Base-by-base conservation (phyloP, 441 rosid species). In the Corymbia citriodora region DNA sequence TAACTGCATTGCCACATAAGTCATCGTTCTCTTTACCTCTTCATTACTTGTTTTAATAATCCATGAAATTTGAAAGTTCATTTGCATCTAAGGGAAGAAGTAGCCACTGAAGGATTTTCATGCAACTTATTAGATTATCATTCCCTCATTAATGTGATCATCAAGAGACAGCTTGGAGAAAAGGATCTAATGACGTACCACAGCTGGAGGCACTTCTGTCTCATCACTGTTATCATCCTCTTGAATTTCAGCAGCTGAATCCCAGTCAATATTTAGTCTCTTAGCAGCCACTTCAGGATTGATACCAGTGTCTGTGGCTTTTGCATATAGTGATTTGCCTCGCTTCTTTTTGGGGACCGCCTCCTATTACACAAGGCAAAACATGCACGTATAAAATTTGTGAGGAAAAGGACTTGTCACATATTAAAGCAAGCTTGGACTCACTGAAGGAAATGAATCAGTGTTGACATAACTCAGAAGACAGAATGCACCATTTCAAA, bases 191-290 rank as follows among this genome's bases (percentile, higher is more conserved):
- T 91, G 93, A 93, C 99, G 45, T 93, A 97, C 99, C 99, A 97
- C 90, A 90, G 91, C 96, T 90, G 96, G 54, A 65, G 96, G 97
- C n/a, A 97, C 96, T 90, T 96, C 97, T 81, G 94, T 87, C 52
- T 95, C 97, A 88, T 96, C 95, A 36, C 88, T 92, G 16, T n/a
- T 90, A 52, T 93, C 96, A 52, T 89, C 93, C 36, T 95, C 97
- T 89, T 96, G 97, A 90, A 96, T 96, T 89, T 97, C 96, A 91
- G 99, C 99, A 88, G 99, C 99, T 92, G 99, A 93, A 94, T 98
- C 99, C 98, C 99, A 98, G 55, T 97, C 99, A 61, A 98, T 31
- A 65, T 98, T 96, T 91, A 98, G 93, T 96, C 98, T 96, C 94
- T 96, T 96, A 48, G 99, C 98, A 89, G 96, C 99, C 90, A 95